Conservation (phyloP, 495 filamentous ascomycete genomes). For the Trichoderma asperelloides region DNA sequence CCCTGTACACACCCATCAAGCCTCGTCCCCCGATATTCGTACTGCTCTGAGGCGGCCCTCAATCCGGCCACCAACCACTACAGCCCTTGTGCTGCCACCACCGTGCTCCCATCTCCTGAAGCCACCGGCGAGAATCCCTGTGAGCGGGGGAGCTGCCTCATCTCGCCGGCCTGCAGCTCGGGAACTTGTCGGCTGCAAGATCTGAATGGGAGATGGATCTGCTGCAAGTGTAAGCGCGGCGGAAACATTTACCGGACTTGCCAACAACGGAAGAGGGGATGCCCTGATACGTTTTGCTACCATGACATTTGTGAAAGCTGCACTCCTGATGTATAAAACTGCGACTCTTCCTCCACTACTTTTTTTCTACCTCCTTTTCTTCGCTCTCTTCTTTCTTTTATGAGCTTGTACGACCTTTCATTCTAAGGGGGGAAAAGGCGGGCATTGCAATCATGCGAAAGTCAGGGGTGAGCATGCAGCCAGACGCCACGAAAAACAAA, state of each 20-base stretch:
- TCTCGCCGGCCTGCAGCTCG: conserved; percentile 31
- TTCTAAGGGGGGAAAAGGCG: not conserved
- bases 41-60: conserved; percentile 23
- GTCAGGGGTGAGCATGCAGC: not conserved
- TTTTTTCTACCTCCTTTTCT: not conserved
- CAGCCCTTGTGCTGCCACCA: conserved; percentile 11
- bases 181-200: conserved; percentile 35
- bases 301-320: conserved; percentile 24
- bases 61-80: conserved; percentile 13
- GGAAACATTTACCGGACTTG: conserved; percentile 32
- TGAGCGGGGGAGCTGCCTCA: conserved; percentile 31
- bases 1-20: conserved; percentile 31
- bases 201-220: conserved; percentile 32
- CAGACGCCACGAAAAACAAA: not conserved
- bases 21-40: conserved; percentile 31
- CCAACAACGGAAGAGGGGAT: conserved; percentile 23
- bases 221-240: conserved; percentile 33
- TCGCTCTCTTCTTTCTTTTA: not conserved
- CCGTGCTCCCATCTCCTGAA: not conserved
- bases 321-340: conserved; percentile 13
- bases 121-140: conserved; percentile 25
- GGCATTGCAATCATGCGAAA: not conserved
- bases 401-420: not conserved
- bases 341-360: not conserved
- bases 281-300: conserved; percentile 38